Evolutionary conservation across 2,329 filamentous ascomycete species (phyloP), one percentile per base, ranked within the genome.

Genomic region (Blastomyces silverae): DNA sequence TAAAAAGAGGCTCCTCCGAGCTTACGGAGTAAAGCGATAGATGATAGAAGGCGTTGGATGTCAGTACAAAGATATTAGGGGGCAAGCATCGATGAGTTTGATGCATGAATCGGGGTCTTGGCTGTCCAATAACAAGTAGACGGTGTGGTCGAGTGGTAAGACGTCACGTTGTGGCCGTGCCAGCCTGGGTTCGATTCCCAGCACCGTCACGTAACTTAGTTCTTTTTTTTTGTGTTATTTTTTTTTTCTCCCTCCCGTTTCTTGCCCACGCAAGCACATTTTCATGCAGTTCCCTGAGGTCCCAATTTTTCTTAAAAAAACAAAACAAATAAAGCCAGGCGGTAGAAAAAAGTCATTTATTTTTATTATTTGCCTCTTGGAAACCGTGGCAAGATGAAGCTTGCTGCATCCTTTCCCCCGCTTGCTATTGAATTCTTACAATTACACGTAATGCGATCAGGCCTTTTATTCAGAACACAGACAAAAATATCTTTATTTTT

Each of bases 101-200:
- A 37, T 56, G 10, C 1, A 34, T 56, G 2, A 11, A 39, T n/a
- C 7, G 17, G 1, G 22, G 37, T 2, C 57, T 13, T 52, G 13
- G 37, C 22, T 15, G 34, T 8, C 57, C 37, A 46, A 31, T 48
- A 48, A 48, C 58, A 58, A 58, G 5, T 5, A 61, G 6, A 83
- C 25, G 61, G 46, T 62, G 52, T 62, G 61, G 61, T 62, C 61
- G 28, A 62, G 61, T 62, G 61, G 61, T 62, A 62, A 39, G 61
- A 62, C 48, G 61, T 53, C 46, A 31, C 61, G 52, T 62, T 62
- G 61, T 62, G 61, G 61, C 61, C 52, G 61, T 48, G 46, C 52
- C 52, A 62, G 61, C 61, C 61, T 56, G 31, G 61, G 61, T 55
- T 62, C 61, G 46, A 62, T 62, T 62, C 61, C 61, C 48, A 56